These are phyloP conservation scores for Puya raimondii DNA, from an alignment of 176 grass and related monocot species.

Conservation along the genomic window DNA sequence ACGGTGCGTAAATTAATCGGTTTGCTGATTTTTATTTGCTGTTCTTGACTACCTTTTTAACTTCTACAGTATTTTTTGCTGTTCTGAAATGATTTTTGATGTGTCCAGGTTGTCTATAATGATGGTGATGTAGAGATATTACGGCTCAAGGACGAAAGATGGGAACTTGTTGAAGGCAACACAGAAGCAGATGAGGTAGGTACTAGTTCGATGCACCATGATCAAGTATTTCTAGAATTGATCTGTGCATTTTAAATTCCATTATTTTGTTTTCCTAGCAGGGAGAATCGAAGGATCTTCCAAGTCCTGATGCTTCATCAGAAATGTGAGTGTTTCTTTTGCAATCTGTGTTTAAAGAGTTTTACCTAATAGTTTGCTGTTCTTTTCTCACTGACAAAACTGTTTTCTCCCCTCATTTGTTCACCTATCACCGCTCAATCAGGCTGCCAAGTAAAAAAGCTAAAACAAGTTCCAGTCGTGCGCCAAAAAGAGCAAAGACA, in stretches of 20 bases:
- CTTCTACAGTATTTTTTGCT: slow-evolving; percentile 10
- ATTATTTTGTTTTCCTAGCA: slow-evolving; percentile 21
- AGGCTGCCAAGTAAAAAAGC: slow-evolving; percentile 26
- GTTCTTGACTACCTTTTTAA: neutral
- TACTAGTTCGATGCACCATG: neutral
- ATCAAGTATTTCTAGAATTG: neutral
- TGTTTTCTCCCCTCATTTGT: too few relatives aligned
- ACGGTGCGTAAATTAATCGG: slow-evolving; percentile 26
- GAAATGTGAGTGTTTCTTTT: slow-evolving; percentile 25
- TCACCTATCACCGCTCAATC: neutral
- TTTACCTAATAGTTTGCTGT: neutral
- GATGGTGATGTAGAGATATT: slow-evolving; percentile 72
- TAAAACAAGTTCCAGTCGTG: slow-evolving; percentile 7
- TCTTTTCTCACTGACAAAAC: neutral
- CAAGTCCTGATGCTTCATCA: slow-evolving; percentile 21
- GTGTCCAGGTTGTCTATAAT: slow-evolving; percentile 57
- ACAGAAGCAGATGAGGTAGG: slow-evolving; percentile 24
- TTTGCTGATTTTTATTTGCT: too few relatives aligned
- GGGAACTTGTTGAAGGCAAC: slow-evolving; percentile 34
- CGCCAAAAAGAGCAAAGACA: slow-evolving; percentile 15
- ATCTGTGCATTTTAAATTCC: slow-evolving; percentile 9
- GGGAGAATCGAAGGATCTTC: slow-evolving; percentile 19
- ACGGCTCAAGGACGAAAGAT: slow-evolving; percentile 43
- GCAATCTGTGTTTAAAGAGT: neutral
- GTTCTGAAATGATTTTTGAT: slow-evolving; percentile 12